Base-by-base conservation (phyloP, 495 filamentous ascomycete species). In the Schizothecium vesticola region DNA sequence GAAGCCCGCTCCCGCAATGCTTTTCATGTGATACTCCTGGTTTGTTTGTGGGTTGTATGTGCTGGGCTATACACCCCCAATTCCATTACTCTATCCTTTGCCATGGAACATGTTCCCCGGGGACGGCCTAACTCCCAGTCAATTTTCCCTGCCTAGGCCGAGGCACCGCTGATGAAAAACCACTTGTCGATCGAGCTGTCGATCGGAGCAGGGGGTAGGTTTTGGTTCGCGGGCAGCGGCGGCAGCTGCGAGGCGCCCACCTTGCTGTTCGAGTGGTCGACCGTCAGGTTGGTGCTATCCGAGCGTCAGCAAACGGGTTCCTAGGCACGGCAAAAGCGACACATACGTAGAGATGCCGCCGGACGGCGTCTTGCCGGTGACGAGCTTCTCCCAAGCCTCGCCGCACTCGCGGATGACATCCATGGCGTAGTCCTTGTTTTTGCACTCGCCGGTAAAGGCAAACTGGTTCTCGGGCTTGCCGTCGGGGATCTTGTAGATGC, bases 401-500 rank as follows among this genome's bases (percentile, higher is more conserved):
- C 88, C 86, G 79, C 95, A 98, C 85, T 99, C 96, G 72, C 90
- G 91, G 75, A 99, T 88, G 70, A 99, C 89, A 66, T 98, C 95
- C 78, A 88, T 88, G 73, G 95, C 95, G 80, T 98, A 98, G 75
- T 88, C 92, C 88, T 94, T 96, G 89, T 99, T 99, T 89, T 99
- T 99, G 91, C 96, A 98, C 86, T 99, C 96, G 82, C 96, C 96
- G 64, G 93, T 96, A 88, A 99, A 99, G 73, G 96, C 96, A 76
- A 99, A 98, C 85, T 98, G 95, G 88, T 99, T 99, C 89, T 98
- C 95, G 74, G 94, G 94, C 93, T 98, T 99, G 86, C 96, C 96
- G 77, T 99, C 96, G 75, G 96, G 96, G 83, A 99, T 98, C 87
- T 98, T 98, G 89, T 99, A 99, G 87, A 99, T 98, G 81, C 96